phyloP scores from a whole-genome alignment of 2,329 filamentous ascomycete genomes.

The Fusarium subglutinans region DNA sequence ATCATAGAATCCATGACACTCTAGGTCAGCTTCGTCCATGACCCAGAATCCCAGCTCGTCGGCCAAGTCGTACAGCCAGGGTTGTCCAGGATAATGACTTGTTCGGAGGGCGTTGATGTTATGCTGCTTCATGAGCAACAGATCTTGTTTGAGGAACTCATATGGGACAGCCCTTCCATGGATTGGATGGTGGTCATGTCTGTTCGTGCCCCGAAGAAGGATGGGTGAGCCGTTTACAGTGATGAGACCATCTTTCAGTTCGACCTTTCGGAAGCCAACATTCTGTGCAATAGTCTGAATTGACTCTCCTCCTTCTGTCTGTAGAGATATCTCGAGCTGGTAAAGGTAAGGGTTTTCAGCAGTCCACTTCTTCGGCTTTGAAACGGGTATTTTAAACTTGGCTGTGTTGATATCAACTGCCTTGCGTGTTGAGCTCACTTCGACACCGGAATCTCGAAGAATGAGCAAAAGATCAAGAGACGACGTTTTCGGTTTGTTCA shows the following conservation, averaged over 20 bases:
- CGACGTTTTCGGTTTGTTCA: rapidly evolving
- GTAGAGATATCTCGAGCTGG: background rate
- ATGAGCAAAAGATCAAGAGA: background rate
- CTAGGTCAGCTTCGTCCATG: conserved; percentile 13
- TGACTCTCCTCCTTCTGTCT: rapidly evolving
- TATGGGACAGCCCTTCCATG: conserved; percentile 7
- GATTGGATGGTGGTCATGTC: conserved; percentile 3
- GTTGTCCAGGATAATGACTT: conserved; percentile 1
- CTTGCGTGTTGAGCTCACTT: background rate
- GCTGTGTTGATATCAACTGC: rapidly evolving
- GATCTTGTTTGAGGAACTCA: conserved; percentile 9
- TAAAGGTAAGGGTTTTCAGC: background rate
- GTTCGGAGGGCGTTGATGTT: conserved; percentile 16
- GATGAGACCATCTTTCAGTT: background rate
- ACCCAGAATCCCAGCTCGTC: conserved; percentile 15
- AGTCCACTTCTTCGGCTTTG: background rate
- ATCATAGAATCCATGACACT: conserved; percentile 9
- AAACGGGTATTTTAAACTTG: background rate
- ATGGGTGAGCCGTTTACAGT: background rate
- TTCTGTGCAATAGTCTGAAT: background rate
- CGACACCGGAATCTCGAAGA: background rate
- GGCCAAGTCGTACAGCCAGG: conserved; percentile 7
- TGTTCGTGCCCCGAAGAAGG: background rate
- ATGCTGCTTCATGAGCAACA: conserved; percentile 13
- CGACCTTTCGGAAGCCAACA: conserved; percentile 1